A percentile compares a stretch with the other conserved stretches of the same genome.
These are phyloP conservation scores for Coemansia sp. DNA, from an alignment of 192 early-diverging fungal genomes.

Conservation along the genomic window DNA sequence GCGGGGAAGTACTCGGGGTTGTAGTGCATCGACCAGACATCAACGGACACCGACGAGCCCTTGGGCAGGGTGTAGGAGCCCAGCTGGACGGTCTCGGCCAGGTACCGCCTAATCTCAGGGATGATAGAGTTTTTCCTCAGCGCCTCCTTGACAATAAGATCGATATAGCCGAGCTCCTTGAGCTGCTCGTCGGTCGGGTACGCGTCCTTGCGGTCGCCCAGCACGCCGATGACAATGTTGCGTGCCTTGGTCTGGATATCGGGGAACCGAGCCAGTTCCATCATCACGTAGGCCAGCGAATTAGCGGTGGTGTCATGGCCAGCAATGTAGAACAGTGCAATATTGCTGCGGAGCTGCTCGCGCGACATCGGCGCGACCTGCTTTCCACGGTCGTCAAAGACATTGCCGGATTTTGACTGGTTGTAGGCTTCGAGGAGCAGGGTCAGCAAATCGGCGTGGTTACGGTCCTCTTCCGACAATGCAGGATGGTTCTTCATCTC, in stretches of 20 bases:
- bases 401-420: slow-evolving; percentile 35
- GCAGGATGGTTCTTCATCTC: slow-evolving; percentile 28
- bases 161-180: slow-evolving; percentile 50
- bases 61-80: slow-evolving; percentile 38
- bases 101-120: slow-evolving; percentile 40
- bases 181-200: slow-evolving; percentile 50
- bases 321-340: slow-evolving; percentile 52
- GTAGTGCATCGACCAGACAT: slow-evolving; percentile 47
- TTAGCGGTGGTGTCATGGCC: slow-evolving; percentile 57
- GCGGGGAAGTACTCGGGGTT: slow-evolving; percentile 41
- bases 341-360: slow-evolving; percentile 48
- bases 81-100: slow-evolving; percentile 34
- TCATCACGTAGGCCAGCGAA: slow-evolving; percentile 49
- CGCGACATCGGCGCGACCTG: slow-evolving; percentile 32
- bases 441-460: slow-evolving; percentile 50
- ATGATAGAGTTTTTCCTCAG: slow-evolving; percentile 47
- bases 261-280: slow-evolving; percentile 38
- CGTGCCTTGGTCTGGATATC: slow-evolving; percentile 55
- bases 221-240: slow-evolving; percentile 45
- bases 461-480: slow-evolving; percentile 41
- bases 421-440: slow-evolving; percentile 52
- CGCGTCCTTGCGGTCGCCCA: slow-evolving; percentile 52
- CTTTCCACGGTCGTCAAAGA: slow-evolving; percentile 41
- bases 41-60: slow-evolving; percentile 35
- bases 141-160: slow-evolving; percentile 51